Evolutionary conservation across 495 filamentous ascomycete genomes (phyloP).

Genomic region (Aspergillus funiculosus): DNA sequence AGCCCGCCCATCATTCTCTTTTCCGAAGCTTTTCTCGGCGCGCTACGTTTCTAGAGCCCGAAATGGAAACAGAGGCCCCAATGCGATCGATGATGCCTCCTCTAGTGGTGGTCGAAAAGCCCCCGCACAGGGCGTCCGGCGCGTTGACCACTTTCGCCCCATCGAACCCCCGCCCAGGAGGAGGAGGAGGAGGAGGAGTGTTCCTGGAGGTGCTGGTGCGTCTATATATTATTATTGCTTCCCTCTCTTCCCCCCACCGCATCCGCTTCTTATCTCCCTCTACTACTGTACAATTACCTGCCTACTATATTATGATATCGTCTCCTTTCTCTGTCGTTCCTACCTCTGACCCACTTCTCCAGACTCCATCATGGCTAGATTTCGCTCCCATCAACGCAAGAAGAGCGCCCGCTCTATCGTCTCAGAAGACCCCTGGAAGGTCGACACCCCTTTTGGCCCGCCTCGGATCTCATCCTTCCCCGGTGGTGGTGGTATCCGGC

Average conservation of each 20-base stretch:
- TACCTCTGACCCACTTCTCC: neutral
- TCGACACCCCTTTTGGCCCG: slow-evolving; percentile 38
- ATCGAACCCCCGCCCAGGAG: neutral
- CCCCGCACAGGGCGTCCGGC: slow-evolving; percentile 4
- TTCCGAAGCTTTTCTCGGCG: slow-evolving; percentile 12
- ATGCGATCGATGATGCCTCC: neutral
- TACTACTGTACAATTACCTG: neutral
- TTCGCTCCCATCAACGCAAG: slow-evolving; percentile 23
- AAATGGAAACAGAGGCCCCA: neutral
- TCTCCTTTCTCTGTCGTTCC: neutral
- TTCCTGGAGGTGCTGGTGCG: no score
- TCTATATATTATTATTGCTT: slow-evolving; percentile 1
- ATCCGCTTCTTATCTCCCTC: neutral
- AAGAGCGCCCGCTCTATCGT: slow-evolving; percentile 24
- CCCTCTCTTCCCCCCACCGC: neutral
- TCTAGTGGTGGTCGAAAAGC: neutral
- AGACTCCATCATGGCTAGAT: slow-evolving; percentile 25
- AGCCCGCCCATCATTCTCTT: neutral
- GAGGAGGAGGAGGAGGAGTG: no score
- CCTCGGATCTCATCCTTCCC: slow-evolving; percentile 30
- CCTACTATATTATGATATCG: neutral
- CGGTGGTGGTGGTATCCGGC: slow-evolving; percentile 31
- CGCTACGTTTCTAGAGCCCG: slow-evolving; percentile 1
- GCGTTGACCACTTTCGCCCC: neutral
- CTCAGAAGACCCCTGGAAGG: slow-evolving; percentile 32